phyloP scores from a whole-genome alignment of 2,329 filamentous ascomycete genomes.

The Neofusicoccum parvum region DNA sequence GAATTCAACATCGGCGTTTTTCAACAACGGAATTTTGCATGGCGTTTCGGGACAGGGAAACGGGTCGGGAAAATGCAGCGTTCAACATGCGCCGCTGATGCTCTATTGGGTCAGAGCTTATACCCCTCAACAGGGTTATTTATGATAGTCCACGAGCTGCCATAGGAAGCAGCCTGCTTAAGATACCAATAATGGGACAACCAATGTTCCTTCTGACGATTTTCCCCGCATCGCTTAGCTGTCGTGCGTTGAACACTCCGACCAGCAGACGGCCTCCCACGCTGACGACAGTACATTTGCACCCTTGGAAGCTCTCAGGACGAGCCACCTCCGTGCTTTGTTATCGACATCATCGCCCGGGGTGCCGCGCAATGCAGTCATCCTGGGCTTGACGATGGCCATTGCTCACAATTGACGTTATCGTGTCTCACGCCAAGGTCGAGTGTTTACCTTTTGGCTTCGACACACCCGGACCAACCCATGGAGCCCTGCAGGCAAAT shows the following conservation, averaged over 20 bases:
- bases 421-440: not conserved
- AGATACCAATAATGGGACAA: conserved; percentile 15
- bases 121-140: conserved; percentile 13
- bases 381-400: not conserved
- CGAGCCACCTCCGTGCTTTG: conserved; percentile 10
- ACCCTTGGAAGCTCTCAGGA: not conserved
- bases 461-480: not conserved
- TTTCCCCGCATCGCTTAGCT: conserved; percentile 9
- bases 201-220: conserved; percentile 5
- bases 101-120: not conserved
- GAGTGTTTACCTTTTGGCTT: not conserved
- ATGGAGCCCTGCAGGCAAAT: not conserved
- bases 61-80: conserved; percentile 17
- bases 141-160: not conserved
- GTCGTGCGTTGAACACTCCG: not conserved
- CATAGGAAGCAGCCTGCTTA: not conserved
- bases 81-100: conserved; percentile 19
- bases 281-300: not conserved
- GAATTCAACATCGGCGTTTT: conserved; percentile 23
- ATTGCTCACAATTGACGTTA: not conserved
- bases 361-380: not conserved
- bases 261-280: conserved; percentile 2
- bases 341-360: conserved; percentile 2
- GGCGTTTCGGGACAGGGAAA: conserved; percentile 19
- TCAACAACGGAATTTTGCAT: conserved; percentile 14